phyloP scores from a whole-genome alignment of 768 basidiomycete species.

The Kwoniella dendrophila region DNA sequence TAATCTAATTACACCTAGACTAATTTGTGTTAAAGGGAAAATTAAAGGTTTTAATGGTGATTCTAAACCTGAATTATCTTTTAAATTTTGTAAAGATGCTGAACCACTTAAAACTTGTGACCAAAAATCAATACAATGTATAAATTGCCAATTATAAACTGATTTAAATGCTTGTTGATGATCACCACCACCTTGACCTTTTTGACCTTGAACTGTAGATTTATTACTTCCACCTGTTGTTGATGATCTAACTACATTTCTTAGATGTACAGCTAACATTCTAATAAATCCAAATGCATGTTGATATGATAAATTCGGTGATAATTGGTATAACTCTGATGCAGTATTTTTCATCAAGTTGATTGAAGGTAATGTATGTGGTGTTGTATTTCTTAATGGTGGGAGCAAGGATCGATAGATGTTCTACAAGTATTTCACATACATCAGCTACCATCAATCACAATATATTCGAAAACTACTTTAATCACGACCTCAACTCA shows the following conservation, averaged over 20 bases:
- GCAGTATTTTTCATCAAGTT: constrained; percentile 98
- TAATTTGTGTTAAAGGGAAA: constrained; percentile 93
- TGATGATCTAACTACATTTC: constrained; percentile 56
- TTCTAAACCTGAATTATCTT: constrained; percentile 62
- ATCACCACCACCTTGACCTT: constrained; percentile 30
- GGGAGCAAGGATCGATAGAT: constrained; percentile 86
- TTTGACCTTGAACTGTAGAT: too few relatives aligned
- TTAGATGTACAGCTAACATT: constrained; percentile 86
- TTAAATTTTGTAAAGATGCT: constrained; percentile 66
- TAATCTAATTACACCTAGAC: constrained; percentile 87
- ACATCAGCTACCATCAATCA: constrained; percentile 4
- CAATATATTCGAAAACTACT: too few relatives aligned
- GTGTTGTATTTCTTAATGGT: constrained; percentile 76
- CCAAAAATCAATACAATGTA: constrained; percentile 97
- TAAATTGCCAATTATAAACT: constrained; percentile 99
- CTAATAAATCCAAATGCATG: constrained; percentile 96
- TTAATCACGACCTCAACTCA: constrained; percentile 53
- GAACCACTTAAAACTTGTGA: constrained; percentile 79
- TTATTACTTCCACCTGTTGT: constrained; percentile 35
- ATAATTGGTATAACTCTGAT: constrained; percentile 81
- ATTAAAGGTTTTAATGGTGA: constrained; percentile 84
- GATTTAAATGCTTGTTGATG: constrained; percentile 82
- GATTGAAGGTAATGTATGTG: constrained; percentile 84
- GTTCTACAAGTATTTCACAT: constrained; percentile 60
- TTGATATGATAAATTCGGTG: constrained; percentile 66